phyloP scores from a whole-genome alignment of 164 flowering plant species.

The Sextonia rubra region DNA sequence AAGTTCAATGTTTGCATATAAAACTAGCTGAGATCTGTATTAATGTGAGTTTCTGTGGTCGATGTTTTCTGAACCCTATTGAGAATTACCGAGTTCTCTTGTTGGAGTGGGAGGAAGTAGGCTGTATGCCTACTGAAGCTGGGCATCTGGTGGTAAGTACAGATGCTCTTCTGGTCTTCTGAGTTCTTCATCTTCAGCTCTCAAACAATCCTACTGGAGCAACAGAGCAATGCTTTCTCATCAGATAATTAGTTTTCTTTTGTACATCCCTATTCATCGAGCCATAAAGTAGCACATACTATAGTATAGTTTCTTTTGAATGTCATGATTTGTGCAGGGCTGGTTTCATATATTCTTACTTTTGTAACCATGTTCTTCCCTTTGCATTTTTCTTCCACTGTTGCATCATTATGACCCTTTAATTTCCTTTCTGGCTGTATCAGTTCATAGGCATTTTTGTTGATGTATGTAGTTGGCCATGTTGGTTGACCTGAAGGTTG shows the following conservation, averaged over 20 bases:
- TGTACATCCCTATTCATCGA: not conserved
- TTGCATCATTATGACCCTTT: not conserved
- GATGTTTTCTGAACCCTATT: not conserved
- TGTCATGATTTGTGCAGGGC: not conserved
- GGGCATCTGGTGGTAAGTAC: not conserved
- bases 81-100: not conserved
- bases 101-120: not conserved
- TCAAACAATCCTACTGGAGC: not conserved
- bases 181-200: not conserved
- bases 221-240: not conserved
- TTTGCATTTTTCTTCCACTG: not conserved
- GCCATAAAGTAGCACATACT: not conserved
- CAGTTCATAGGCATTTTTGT: not conserved
- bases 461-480: not conserved
- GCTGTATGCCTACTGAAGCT: not conserved
- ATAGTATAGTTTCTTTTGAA: not conserved
- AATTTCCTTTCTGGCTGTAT: not conserved
- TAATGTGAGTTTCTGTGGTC: not conserved
- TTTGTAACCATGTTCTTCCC: not conserved
- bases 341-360: not conserved
- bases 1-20: no score
- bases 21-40: no score
- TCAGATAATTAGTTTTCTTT: not conserved
- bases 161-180: not conserved
- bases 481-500: slow-evolving; percentile 2